Evolutionary conservation across 768 basidiomycete species (phyloP), one percentile per base, ranked within the genome.

Genomic region (Mycena venus): DNA sequence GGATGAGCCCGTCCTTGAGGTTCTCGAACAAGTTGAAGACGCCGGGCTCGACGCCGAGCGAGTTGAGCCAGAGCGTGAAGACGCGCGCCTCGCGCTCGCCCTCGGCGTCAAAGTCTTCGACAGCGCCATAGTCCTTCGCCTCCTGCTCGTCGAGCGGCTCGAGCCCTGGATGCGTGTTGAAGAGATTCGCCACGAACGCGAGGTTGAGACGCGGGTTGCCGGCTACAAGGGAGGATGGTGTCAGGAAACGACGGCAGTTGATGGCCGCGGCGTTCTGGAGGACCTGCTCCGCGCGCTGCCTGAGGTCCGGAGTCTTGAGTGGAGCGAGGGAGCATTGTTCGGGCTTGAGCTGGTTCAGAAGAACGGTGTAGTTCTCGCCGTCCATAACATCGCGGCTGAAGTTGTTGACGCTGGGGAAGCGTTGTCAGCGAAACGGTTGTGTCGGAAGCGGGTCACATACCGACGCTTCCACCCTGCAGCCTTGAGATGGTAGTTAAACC

Each of bases 401-500:
- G 88, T 99, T 99, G 85, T 95, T 93, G 38, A 99, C 98, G 79
- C 98, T 97, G 80, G 27, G 76, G 71, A 9, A 3, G 17, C 14
- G 38, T 14, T 66, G 27, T 36, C 42, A n/a, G 29, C 11, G 17
- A 23, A 17, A 42, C 36, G 19, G 29, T 31, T 4, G 15, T 25
- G 29, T 53, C 38, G 23, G 0, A 0, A 25, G 10, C 31, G 51
- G 34, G 25, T 38, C 14, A 64, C 76, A 27, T 55, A 97, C 97
- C 92, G 91, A 81, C 95, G 88, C 67, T 94, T 90, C 94, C 96
- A 98, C 2, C 94, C 94, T 29, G 98, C 98, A 11, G 95, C 95
- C 82, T 98, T 99, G 76, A 99, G 87, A 84, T 99, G 98, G 82
- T 94, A 99, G 83, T 99, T 99, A 87, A 99, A 99, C 98, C 98